Percentiles rank a stretch among this genome's conserved stretches.
Evolutionary conservation across 495 filamentous ascomycete species (phyloP).

Genomic region (Pseudoneurospora amorphoporcata): DNA sequence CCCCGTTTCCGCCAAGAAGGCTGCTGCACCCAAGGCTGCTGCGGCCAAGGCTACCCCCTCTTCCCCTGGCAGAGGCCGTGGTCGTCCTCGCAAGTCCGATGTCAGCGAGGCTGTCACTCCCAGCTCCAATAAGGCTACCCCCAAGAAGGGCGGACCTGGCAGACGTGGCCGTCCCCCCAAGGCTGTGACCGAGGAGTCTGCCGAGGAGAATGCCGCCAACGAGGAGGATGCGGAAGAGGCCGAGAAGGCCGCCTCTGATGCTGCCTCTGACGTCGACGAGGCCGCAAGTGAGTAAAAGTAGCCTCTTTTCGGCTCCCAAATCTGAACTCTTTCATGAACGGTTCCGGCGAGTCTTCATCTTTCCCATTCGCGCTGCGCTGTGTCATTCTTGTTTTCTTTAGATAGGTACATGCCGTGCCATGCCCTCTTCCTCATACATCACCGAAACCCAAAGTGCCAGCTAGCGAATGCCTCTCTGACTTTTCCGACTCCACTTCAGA

Average conservation of each 20-base stretch:
- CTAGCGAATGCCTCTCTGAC: not conserved
- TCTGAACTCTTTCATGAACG: not conserved
- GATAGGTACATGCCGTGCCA: not conserved
- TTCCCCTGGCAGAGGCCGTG: not conserved
- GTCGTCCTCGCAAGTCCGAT: not conserved
- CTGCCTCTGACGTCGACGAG: conserved; percentile 7
- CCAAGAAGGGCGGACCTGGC: conserved; percentile 14
- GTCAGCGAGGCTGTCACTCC: not conserved
- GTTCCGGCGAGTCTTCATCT: not conserved
- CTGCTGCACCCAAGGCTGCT: not conserved
- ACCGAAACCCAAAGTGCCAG: not conserved
- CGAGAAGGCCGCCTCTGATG: not conserved
- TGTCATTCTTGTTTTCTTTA: not conserved
- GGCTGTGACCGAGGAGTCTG: conserved; percentile 7
- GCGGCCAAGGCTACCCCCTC: not conserved
- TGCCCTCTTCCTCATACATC: not conserved
- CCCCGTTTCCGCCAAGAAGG: conserved; percentile 1
- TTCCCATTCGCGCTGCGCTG: not conserved
- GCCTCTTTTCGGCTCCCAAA: not conserved
- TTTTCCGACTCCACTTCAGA: not conserved
- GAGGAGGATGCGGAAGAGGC: conserved; percentile 13
- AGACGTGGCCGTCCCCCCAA: conserved; percentile 9
- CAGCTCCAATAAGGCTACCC: not conserved
- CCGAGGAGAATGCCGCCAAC: conserved; percentile 8
- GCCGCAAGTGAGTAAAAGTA: conserved; percentile 11